Percentiles rank a stretch among this genome's conserved stretches.
phyloP scores from a whole-genome alignment of 2,329 filamentous ascomycete genomes.

The Paramyrothecium roridum region DNA sequence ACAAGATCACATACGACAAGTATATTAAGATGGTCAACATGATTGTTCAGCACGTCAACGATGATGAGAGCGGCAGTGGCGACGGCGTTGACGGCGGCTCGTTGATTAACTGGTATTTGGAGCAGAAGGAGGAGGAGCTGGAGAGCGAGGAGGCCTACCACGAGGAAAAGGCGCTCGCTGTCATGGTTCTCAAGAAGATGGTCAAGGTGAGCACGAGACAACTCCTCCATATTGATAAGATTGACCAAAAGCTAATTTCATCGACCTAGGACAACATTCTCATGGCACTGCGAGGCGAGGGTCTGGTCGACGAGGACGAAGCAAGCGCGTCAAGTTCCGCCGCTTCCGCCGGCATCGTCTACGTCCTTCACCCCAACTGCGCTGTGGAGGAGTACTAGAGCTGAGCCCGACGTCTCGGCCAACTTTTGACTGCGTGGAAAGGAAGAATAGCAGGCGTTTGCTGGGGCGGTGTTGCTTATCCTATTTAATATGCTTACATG shows the following conservation, averaged over 20 bases:
- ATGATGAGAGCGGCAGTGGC: slow-evolving; percentile 71
- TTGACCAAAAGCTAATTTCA: background rate
- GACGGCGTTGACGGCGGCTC: slow-evolving; percentile 84
- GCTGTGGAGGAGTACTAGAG: slow-evolving; percentile 64
- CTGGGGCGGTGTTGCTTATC: background rate
- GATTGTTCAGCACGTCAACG: slow-evolving; percentile 77
- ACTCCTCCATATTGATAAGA: too few relatives aligned
- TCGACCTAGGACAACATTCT: slow-evolving; percentile 78
- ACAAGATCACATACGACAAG: slow-evolving; percentile 92
- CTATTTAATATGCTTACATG: background rate
- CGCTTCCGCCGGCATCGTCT: slow-evolving; percentile 52
- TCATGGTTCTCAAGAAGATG: slow-evolving; percentile 91
- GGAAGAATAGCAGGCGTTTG: too few relatives aligned
- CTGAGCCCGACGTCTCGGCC: background rate
- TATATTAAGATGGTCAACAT: slow-evolving; percentile 88
- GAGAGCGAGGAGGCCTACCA: slow-evolving; percentile 78
- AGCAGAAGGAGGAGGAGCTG: slow-evolving; percentile 83
- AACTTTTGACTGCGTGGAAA: background rate
- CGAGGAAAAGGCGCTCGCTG: slow-evolving; percentile 67
- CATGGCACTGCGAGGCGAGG: slow-evolving; percentile 70
- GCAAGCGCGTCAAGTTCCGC: slow-evolving; percentile 41
- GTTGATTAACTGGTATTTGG: slow-evolving; percentile 84
- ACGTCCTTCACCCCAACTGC: slow-evolving; percentile 93
- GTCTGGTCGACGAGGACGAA: slow-evolving; percentile 42
- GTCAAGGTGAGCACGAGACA: slow-evolving; percentile 68